These are phyloP conservation scores for Cryptococcus wingfieldii DNA, from an alignment of 1,284 basidiomycete genomes.

Conservation along the genomic window DNA sequence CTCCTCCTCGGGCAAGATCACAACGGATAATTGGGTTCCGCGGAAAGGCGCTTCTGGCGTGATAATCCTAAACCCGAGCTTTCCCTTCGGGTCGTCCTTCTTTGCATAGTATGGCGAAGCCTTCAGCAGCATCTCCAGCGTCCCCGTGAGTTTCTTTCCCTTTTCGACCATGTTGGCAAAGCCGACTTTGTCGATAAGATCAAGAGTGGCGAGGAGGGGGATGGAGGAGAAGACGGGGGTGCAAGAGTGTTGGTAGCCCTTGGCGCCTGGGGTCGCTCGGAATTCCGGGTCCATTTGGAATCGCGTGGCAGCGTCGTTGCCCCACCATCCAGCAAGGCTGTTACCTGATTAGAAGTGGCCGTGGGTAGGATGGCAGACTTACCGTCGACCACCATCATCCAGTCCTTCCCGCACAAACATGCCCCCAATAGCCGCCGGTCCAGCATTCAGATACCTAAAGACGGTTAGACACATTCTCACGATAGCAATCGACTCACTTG, in stretches of 20 bases:
- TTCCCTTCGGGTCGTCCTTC: conserved; percentile 13
- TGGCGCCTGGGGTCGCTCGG: conserved; percentile 78
- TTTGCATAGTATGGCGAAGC: conserved; percentile 58
- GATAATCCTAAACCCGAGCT: conserved; percentile 73
- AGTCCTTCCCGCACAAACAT: conserved; percentile 43
- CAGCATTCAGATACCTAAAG: conserved; percentile 76
- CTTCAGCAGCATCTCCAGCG: conserved; percentile 63
- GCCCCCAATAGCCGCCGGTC: conserved; percentile 93
- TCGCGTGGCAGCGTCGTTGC: conserved; percentile 78
- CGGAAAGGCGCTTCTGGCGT: conserved; percentile 68
- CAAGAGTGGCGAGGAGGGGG: conserved; percentile 72
- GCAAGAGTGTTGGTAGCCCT: conserved; percentile 94
- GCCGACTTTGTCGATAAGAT: conserved; percentile 73
- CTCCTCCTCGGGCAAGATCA: conserved; percentile 61
- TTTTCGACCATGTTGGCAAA: conserved; percentile 66
- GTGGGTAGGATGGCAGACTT: conserved; percentile 3
- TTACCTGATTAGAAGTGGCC: neutral
- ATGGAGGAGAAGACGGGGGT: conserved; percentile 76
- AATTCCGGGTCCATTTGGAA: conserved; percentile 87
- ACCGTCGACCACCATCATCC: conserved; percentile 41
- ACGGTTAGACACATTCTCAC: neutral
- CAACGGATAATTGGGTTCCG: conserved; percentile 79
- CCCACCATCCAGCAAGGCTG: conserved; percentile 96
- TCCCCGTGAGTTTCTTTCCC: conserved; percentile 64
- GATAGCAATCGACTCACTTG: conserved; percentile 54